Base-by-base conservation (phyloP, 495 filamentous ascomycete genomes). In the Penicillium pancosmium region DNA sequence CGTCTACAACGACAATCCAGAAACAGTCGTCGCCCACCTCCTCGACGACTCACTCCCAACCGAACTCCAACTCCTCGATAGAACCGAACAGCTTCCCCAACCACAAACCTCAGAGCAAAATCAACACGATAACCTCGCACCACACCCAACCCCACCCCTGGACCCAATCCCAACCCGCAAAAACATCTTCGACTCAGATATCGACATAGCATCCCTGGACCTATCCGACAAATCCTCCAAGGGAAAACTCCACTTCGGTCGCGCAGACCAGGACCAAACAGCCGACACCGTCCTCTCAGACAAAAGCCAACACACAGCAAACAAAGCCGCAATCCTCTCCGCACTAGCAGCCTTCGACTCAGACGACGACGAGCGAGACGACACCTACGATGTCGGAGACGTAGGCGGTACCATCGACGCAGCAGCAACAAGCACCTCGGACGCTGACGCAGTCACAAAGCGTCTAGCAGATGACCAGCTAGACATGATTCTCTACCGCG, bases 341-440 rank as follows among this genome's bases (percentile, higher is more conserved):
- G 94, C 94, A 0, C 86, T 98, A 11, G 90, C 91, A 11, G 84
- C 90, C 5, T 97, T 98, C 66, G 93, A 98, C 76, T 87, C 87
- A 0, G 94, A 97, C 63, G 93, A 97, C 67, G 94, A 98, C 74
- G 94, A 98, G 75, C 87, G 92, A 35, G 94, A 98, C 74, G 94
- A 98, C 68, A 98, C 94, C 2, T 98, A 98, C 73, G 94, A 98
- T 64, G 82, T 86, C 9, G 89, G 83, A 41, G 94, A 98, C 63
- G 92, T 97, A 6, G 94, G 94, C 54, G 91, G 93, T 11, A 90
- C 90, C 4, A 85, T 97, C 10, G 90, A 95, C 55, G 71, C 80
- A 35, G 72, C 75, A 2, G 70, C 77, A 18, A 54, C 27, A 31
- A 31, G 27, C 8, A 31, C 70, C 27, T 75, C 76, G 53, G 76